Evolutionary conservation across 2,329 filamentous ascomycete species (phyloP).

Genomic region (Cryphonectria radicalis): DNA sequence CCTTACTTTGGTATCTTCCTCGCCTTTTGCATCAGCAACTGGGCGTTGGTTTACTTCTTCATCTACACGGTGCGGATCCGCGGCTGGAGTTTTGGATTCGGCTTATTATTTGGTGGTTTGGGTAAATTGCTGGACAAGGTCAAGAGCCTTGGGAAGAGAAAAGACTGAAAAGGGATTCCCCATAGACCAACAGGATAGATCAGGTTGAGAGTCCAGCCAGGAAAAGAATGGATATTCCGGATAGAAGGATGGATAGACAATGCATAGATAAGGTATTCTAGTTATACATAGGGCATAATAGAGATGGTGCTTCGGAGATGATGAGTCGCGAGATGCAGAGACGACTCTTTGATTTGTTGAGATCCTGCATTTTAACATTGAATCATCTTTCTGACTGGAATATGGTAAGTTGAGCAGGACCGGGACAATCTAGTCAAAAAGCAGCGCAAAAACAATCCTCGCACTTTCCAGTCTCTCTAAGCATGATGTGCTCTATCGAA

Average conservation of each 20-base stretch:
- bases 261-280: not conserved
- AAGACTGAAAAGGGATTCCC: not conserved
- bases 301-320: not conserved
- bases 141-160: slow-evolving; percentile 18
- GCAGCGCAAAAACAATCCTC: no score
- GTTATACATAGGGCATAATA: not conserved
- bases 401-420: no score
- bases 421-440: no score
- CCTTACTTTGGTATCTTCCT: slow-evolving; percentile 68
- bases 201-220: not conserved
- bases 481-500: not conserved
- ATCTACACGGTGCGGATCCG: slow-evolving; percentile 37
- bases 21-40: slow-evolving; percentile 69
- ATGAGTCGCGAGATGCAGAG: not conserved
- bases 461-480: no score
- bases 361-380: no score
- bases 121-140: slow-evolving; percentile 26
- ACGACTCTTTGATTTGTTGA: no score
- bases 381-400: no score
- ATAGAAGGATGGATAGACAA: not conserved
- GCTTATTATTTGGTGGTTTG: slow-evolving; percentile 30
- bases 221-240: not conserved
- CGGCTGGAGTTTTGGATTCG: slow-evolving; percentile 37
- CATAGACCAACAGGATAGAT: not conserved
- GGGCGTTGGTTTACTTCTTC: slow-evolving; percentile 38